These are phyloP conservation scores for Cryptococcus maquisensis DNA, from an alignment of 1,284 basidiomycete species.

Conservation along the genomic window DNA sequence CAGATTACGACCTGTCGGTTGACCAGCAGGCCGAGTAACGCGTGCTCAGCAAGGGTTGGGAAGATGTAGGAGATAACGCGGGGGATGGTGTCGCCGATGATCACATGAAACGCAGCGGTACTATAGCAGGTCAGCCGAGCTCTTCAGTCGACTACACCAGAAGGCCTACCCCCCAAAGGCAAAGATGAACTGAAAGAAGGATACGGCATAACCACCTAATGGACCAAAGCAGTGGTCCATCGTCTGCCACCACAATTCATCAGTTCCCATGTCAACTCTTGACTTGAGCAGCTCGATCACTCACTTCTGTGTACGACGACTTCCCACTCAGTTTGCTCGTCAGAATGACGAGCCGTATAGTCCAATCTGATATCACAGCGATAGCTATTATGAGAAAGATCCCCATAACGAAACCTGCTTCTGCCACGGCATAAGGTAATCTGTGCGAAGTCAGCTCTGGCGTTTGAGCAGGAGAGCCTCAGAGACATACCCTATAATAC, in stretches of 20 bases:
- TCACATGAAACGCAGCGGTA: constrained; percentile 95
- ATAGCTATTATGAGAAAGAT: constrained; percentile 73
- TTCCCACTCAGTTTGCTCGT: constrained; percentile 94
- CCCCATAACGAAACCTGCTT: constrained; percentile 89
- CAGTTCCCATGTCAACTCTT: constrained; percentile 1
- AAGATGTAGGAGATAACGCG: constrained; percentile 86
- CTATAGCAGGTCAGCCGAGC: constrained; percentile 50
- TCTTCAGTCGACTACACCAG: neutral
- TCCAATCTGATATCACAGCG: constrained; percentile 54
- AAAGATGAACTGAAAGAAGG: constrained; percentile 96
- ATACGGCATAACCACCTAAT: constrained; percentile 82
- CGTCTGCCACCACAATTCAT: constrained; percentile 56
- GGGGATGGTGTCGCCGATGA: constrained; percentile 89
- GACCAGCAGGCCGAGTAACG: constrained; percentile 69
- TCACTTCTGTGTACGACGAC: constrained; percentile 80
- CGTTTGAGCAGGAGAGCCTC: neutral
- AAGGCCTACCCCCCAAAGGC: constrained; percentile 74
- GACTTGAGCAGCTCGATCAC: constrained; percentile 4
- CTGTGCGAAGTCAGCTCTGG: constrained; percentile 47
- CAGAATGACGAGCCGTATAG: constrained; percentile 88
- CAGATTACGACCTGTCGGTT: constrained; percentile 85
- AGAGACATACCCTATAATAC: constrained; percentile 69
- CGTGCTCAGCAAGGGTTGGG: constrained; percentile 63
- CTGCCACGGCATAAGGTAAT: constrained; percentile 86
- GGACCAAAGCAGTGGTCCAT: constrained; percentile 93